These are phyloP conservation scores for Lepiota venenata DNA, from an alignment of 768 basidiomycete genomes.

Conservation along the genomic window DNA sequence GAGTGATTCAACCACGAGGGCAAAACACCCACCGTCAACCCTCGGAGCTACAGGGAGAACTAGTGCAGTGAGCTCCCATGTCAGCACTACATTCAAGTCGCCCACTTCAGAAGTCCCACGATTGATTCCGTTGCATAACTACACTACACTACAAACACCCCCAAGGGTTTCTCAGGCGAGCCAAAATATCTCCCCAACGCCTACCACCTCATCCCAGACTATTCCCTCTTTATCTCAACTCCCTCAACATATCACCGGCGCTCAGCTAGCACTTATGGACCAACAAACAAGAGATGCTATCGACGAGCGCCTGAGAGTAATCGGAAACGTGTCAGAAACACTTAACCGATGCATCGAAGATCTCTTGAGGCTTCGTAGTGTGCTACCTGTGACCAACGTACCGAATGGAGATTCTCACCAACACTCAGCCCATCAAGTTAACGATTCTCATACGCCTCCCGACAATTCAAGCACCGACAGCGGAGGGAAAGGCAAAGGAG, in stretches of 20 bases:
- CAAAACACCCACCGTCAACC: neutral
- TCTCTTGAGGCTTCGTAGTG: slow-evolving; percentile 69
- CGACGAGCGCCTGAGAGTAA: slow-evolving; percentile 75
- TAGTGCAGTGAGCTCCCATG: neutral
- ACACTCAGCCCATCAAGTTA: neutral
- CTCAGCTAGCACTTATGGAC: slow-evolving; percentile 66
- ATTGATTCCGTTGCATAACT: slow-evolving; percentile 31
- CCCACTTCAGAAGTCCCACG: slow-evolving; percentile 17
- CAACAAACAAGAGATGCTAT: slow-evolving; percentile 73
- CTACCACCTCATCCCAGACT: neutral
- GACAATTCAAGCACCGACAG: neutral
- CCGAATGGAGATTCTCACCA: slow-evolving; percentile 1
- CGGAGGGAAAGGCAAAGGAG: slow-evolving; percentile 3
- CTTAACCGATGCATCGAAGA: slow-evolving; percentile 79
- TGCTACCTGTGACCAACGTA: slow-evolving; percentile 39
- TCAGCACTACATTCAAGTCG: neutral
- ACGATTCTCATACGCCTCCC: neutral
- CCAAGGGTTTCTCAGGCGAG: neutral
- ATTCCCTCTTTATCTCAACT: slow-evolving; percentile 25
- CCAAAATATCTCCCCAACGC: neutral
- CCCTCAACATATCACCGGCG: slow-evolving; percentile 50
- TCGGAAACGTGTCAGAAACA: slow-evolving; percentile 74
- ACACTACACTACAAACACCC: slow-evolving; percentile 8
- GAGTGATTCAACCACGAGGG: slow-evolving; percentile 4
- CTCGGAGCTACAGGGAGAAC: neutral